Evolutionary conservation across 495 filamentous ascomycete genomes (phyloP), one percentile per base, ranked within the genome.

Genomic region (Aspergillus incahuasiensis): DNA sequence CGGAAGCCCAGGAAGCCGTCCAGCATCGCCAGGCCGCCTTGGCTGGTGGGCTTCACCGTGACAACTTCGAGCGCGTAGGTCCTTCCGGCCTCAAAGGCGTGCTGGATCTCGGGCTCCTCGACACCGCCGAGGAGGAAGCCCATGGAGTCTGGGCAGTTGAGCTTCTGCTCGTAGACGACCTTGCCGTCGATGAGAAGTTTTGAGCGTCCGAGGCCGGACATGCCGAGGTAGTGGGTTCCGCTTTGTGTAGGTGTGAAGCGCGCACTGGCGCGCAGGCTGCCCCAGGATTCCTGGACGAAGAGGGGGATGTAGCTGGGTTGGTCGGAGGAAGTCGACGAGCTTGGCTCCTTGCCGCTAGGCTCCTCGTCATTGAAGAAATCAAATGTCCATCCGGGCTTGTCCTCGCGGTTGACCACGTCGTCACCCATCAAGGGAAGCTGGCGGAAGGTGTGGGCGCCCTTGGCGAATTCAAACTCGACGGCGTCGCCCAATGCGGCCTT

Each of bases 111-210:
- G 3, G 52, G 58, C 32, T 60, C 58, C 13, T 50, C 38, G 32
- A 50, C 48, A 21, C 48, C 48, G 4, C 48, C 48, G 5, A 50
- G 48, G 2, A 60, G 16, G 47, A 56, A 60, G 24, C 47, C 58
- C 58, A 60, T 60, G 5, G 53, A 52, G 58, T 60, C 58, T 4
- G 58, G 52, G 32, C 52, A 55, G 32, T 60, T 60, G 6, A 28
- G 41, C 19, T 60, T 34, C 30, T 60, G 58, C 21, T 60, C 52
- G 43, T 55, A 60, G 3, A 56, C 35, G 13, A 42, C 42, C 32
- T 60, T 18, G 15, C 52, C 52, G 44, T 60, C 41, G 19, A 60
- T 48, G 6, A 41, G 22, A 16, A 60, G 16, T 9, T 47, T 46
- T 12, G 52, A 47, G 6, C 20, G 32, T 5, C 58, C 58, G 20